Percentiles rank a stretch among this genome's conserved stretches.
Conservation (phyloP, 2,329 filamentous ascomycete genomes). For the Gyromitra esculenta region DNA sequence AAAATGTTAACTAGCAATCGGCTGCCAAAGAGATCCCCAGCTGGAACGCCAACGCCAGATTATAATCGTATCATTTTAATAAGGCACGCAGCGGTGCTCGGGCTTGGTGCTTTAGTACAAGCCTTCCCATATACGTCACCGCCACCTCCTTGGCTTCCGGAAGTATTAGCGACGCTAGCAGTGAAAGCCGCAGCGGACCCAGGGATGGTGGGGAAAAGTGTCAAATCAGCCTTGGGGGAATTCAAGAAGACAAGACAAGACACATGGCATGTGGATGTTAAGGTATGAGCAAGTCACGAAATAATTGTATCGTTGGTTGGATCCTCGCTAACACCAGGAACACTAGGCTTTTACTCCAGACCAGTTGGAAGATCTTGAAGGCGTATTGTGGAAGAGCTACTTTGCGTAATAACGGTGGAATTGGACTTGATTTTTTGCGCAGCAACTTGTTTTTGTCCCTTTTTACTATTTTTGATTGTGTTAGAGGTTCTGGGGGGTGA, state of each 20-base stretch:
- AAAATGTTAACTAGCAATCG: slow-evolving; percentile 81
- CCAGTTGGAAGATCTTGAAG: slow-evolving; percentile 92
- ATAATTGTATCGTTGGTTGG: slow-evolving; percentile 7
- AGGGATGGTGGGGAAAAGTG: slow-evolving; percentile 92
- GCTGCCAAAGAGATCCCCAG: slow-evolving; percentile 73
- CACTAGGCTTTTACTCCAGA: slow-evolving; percentile 83
- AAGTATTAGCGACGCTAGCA: slow-evolving; percentile 85
- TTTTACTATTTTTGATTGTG: slow-evolving; percentile 33
- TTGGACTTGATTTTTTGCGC: not conserved
- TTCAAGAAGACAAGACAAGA: slow-evolving; percentile 99
- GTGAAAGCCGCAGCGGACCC: slow-evolving; percentile 86
- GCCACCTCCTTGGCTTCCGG: slow-evolving; percentile 92
- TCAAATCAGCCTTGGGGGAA: slow-evolving; percentile 91
- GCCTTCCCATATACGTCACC: slow-evolving; percentile 96
- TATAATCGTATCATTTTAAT: slow-evolving; percentile 65
- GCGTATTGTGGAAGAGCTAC: slow-evolving; percentile 99
- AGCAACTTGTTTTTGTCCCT: slow-evolving; percentile 12
- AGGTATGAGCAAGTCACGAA: slow-evolving; percentile 70
- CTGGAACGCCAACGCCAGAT: slow-evolving; percentile 55
- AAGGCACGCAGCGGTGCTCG: slow-evolving; percentile 89
- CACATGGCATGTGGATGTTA: slow-evolving; percentile 97
- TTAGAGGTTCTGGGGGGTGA: slow-evolving; percentile 27
- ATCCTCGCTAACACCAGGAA: slow-evolving; percentile 55
- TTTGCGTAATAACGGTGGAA: slow-evolving; percentile 73
- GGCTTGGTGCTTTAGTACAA: slow-evolving; percentile 87